Conservation (phyloP, 2,329 filamentous ascomycete species). For the Fusarium subglutinans region DNA sequence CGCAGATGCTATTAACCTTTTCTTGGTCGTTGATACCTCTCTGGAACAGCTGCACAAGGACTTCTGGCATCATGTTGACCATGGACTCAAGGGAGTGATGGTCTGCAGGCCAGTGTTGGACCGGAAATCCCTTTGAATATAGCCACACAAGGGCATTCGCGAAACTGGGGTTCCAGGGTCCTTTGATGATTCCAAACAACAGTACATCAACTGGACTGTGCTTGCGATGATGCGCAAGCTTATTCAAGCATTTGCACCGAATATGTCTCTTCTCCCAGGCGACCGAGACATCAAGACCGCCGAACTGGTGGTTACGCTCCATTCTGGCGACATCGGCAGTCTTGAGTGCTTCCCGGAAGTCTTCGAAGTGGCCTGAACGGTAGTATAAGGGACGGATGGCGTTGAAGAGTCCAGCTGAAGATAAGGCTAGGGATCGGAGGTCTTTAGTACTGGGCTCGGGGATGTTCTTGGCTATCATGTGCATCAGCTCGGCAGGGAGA, state of each 20-base stretch:
- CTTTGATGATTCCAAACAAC: background rate
- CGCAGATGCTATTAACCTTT: background rate
- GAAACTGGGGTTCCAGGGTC: background rate
- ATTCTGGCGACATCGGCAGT: background rate
- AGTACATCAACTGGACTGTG: background rate
- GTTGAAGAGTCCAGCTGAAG: background rate
- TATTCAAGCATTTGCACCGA: background rate
- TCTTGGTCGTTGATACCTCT: background rate
- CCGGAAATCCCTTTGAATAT: background rate
- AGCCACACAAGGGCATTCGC: background rate
- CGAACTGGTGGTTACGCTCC: background rate
- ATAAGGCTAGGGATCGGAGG: background rate
- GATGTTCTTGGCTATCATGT: background rate
- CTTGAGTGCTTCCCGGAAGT: background rate
- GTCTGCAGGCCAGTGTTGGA: background rate
- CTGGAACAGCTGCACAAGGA: background rate
- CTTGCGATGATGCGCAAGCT: background rate
- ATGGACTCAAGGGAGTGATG: background rate
- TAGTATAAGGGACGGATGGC: background rate
- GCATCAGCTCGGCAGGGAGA: background rate
- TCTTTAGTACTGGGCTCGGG: background rate
- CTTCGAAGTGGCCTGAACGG: background rate
- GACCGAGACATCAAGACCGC: background rate
- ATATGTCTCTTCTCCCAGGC: background rate
- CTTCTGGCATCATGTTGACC: background rate